These are phyloP conservation scores for Fusarium praegraminearum DNA, from an alignment of 2,329 filamentous ascomycete species.

Conservation along the genomic window DNA sequence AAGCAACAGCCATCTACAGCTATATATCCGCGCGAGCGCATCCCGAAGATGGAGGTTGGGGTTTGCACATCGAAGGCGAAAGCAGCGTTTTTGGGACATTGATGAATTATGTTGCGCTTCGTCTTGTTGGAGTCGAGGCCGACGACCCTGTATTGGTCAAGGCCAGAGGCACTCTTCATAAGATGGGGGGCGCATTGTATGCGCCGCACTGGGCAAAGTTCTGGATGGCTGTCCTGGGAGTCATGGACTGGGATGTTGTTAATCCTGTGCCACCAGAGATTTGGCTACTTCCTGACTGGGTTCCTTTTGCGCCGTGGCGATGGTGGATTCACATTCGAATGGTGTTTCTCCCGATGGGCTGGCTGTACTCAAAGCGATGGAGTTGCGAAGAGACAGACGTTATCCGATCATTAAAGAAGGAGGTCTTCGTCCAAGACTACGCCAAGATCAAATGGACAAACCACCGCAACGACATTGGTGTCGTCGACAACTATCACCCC, in stretches of 20 bases:
- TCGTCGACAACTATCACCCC: constrained; percentile 89
- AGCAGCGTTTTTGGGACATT: constrained; percentile 91
- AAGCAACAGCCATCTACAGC: constrained; percentile 89
- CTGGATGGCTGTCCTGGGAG: constrained; percentile 87
- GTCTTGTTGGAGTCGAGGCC: constrained; percentile 83
- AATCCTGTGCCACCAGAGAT: constrained; percentile 94
- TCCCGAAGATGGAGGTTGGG: constrained; percentile 94
- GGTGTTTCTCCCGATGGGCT: constrained; percentile 94
- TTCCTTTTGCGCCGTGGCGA: constrained; percentile 88
- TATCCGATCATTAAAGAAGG: constrained; percentile 78
- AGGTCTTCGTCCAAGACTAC: constrained; percentile 85
- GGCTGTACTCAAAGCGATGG: constrained; percentile 87
- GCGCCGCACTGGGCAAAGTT: constrained; percentile 98
- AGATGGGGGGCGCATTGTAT: constrained; percentile 84
- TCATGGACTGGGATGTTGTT: constrained; percentile 90
- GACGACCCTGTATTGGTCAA: constrained; percentile 89
- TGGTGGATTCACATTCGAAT: constrained; percentile 99
- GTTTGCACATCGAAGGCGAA: constrained; percentile 92
- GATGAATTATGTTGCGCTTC: constrained; percentile 86
- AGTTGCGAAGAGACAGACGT: constrained; percentile 79
- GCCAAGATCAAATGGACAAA: constrained; percentile 80
- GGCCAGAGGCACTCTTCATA: constrained; percentile 84
- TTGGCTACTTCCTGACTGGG: constrained; percentile 93
- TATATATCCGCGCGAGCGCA: constrained; percentile 90
- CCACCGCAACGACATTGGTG: constrained; percentile 85